These are phyloP conservation scores for Solanum habrochaites DNA, from an alignment of 257 asterid genomes.

Conservation along the genomic window DNA sequence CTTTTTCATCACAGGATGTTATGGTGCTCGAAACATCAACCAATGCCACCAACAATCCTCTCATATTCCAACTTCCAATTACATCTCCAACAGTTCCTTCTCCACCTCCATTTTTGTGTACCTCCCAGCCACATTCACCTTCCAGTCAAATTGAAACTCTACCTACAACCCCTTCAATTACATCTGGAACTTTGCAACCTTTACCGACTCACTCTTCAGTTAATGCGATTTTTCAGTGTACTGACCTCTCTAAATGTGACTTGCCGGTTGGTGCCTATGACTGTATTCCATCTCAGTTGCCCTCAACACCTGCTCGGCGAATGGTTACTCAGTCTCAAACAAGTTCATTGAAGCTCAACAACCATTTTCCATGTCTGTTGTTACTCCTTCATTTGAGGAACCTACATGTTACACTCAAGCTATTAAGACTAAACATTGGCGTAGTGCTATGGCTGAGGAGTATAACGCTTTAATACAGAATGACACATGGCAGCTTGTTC, in stretches of 20 bases:
- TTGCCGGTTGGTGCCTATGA: not conserved
- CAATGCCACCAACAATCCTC: too few species aligned
- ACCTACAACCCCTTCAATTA: not conserved
- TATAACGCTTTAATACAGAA: not conserved
- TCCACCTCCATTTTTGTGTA: too few species aligned
- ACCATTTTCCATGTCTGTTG: not conserved
- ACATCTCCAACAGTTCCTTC: too few species aligned
- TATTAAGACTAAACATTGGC: not conserved
- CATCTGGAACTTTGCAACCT: too few species aligned
- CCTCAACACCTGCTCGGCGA: not conserved
- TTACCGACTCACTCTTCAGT: too few species aligned
- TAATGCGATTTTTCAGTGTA: not conserved
- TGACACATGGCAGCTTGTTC: not conserved
- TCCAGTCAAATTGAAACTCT: not conserved
- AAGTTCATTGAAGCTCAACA: not conserved
- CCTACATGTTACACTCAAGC: not conserved
- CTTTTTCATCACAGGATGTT: too few species aligned
- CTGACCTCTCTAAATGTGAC: not conserved
- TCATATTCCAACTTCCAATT: too few species aligned
- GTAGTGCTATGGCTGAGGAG: not conserved
- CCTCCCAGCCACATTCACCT: too few species aligned
- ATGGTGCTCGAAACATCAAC: too few species aligned
- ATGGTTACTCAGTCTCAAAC: not conserved
- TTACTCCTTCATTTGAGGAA: not conserved
- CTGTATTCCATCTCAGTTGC: too few species aligned